Conservation (phyloP, 768 basidiomycete genomes). For the Russula compacta region DNA sequence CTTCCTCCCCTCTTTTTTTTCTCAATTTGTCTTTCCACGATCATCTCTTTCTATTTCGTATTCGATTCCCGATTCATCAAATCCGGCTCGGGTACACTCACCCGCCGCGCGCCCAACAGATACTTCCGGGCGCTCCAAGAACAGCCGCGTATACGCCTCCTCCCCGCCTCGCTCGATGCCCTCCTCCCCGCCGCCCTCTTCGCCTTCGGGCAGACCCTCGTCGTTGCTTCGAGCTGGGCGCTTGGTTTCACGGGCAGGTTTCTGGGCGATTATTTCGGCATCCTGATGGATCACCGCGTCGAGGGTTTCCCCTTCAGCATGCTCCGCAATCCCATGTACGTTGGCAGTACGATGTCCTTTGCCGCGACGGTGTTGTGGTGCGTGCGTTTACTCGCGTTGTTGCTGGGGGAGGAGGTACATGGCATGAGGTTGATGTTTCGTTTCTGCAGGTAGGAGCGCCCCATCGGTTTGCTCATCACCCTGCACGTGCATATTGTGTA, state of each 20-base stretch:
- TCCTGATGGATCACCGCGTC: conserved; percentile 79
- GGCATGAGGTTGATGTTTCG: neutral
- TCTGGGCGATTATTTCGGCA: conserved; percentile 77
- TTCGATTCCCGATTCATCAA: no score
- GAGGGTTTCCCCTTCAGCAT: conserved; percentile 96
- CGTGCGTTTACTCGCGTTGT: conserved; percentile 22
- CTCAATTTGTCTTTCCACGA: neutral
- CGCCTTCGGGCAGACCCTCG: conserved; percentile 69
- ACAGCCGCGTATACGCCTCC: conserved; percentile 61
- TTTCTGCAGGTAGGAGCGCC: conserved; percentile 64
- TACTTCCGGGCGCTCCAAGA: conserved; percentile 66
- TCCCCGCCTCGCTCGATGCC: conserved; percentile 57
- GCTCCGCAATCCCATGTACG: conserved; percentile 91
- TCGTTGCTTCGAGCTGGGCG: conserved; percentile 80
- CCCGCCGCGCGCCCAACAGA: conserved; percentile 30
- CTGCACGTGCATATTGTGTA: conserved; percentile 80
- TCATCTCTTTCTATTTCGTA: no score
- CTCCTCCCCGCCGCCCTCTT: conserved; percentile 55
- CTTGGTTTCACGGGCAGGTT: conserved; percentile 93
- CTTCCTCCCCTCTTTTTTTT: neutral
- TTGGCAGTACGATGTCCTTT: conserved; percentile 89
- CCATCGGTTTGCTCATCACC: conserved; percentile 74
- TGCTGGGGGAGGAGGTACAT: neutral
- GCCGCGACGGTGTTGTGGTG: conserved; percentile 80
- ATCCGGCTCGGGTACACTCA: neutral